Percentiles rank a stretch among this genome's conserved stretches.
Evolutionary conservation across 441 rosid genomes (phyloP).

Genomic region (Syzygium syzygioides): DNA sequence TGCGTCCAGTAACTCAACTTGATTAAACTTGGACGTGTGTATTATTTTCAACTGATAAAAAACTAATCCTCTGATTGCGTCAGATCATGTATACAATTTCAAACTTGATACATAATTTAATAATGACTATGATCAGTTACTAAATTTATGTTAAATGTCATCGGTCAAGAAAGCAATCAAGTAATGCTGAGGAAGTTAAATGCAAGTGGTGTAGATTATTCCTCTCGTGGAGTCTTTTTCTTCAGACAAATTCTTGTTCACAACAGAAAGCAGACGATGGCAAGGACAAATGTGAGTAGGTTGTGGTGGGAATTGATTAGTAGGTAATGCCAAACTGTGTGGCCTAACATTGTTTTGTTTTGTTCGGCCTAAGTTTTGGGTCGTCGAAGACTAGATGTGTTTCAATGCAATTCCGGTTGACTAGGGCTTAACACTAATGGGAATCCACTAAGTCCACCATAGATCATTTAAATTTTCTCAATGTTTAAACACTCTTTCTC

Average conservation of each 20-base stretch:
- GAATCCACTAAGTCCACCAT: background rate
- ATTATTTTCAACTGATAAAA: too few relatives aligned
- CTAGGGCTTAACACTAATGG: background rate
- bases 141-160: background rate
- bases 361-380: background rate
- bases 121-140: background rate
- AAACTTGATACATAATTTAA: too few relatives aligned
- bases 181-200: background rate
- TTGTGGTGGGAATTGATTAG: background rate
- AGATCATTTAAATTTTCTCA: background rate
- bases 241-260: background rate
- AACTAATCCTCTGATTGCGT: too few relatives aligned
- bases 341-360: background rate
- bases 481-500: background rate
- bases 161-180: background rate
- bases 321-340: background rate
- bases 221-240: background rate
- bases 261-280: background rate
- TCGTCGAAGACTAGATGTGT: background rate
- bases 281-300: background rate
- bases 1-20: too few relatives aligned
- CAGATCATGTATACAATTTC: too few relatives aligned
- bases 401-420: background rate
- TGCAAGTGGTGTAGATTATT: background rate
- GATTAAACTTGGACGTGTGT: too few relatives aligned